phyloP scores from a whole-genome alignment of 2,329 filamentous ascomycete species.

The Botrytis aclada region DNA sequence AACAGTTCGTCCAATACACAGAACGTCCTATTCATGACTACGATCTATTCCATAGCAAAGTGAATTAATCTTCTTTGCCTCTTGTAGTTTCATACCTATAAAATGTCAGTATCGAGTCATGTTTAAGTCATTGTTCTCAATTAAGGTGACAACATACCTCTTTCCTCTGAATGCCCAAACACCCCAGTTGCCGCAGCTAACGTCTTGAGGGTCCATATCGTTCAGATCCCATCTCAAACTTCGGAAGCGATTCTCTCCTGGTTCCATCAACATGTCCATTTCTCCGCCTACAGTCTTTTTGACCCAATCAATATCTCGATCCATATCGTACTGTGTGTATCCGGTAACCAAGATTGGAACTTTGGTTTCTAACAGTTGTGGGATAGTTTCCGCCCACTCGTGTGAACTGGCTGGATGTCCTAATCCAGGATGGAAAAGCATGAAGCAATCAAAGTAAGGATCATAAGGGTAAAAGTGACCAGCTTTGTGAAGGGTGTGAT shows the following conservation, averaged over 20 bases:
- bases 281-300: slow-evolving; percentile 81
- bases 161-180: slow-evolving; percentile 97
- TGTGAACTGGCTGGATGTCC: slow-evolving; percentile 91
- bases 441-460: slow-evolving; percentile 96
- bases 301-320: slow-evolving; percentile 88
- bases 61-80: slow-evolving; percentile 25
- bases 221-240: slow-evolving; percentile 97
- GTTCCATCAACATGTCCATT: slow-evolving; percentile 86
- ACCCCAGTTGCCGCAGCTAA: slow-evolving; percentile 96
- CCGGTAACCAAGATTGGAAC: slow-evolving; percentile 91
- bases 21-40: background rate
- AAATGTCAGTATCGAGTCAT: slow-evolving; percentile 19
- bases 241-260: slow-evolving; percentile 89
- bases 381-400: slow-evolving; percentile 91
- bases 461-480: slow-evolving; percentile 92
- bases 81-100: slow-evolving; percentile 38
- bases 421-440: slow-evolving; percentile 94
- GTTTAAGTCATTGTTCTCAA: background rate
- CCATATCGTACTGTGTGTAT: slow-evolving; percentile 93
- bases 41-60: background rate
- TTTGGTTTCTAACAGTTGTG: slow-evolving; percentile 89
- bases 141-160: slow-evolving; percentile 56
- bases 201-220: slow-evolving; percentile 88
- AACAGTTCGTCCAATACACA: background rate
- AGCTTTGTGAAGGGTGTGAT: slow-evolving; percentile 90